Evolutionary conservation across 208 protist species (phyloP).

Genomic region (Wallacemonas sp.): DNA sequence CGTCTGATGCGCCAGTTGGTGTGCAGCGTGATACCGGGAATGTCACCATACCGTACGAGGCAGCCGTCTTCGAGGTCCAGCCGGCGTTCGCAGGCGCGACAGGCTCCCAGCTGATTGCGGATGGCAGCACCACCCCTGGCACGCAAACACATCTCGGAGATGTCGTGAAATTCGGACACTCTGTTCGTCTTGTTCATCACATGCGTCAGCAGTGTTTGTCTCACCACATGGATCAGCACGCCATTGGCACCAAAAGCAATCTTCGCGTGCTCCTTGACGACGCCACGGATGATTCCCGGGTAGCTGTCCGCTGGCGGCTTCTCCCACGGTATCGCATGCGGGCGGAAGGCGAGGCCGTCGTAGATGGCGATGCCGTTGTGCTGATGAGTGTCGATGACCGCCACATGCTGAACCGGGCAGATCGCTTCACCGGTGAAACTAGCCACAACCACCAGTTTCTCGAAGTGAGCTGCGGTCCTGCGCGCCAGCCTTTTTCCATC

Average conservation of each 20-base stretch:
- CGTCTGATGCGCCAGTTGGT: constrained; percentile 37
- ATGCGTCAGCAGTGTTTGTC: constrained; percentile 37
- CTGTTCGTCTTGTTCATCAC: constrained; percentile 44
- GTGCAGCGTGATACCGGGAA: constrained; percentile 25
- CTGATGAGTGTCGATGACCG: constrained; percentile 37
- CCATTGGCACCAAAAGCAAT: constrained; percentile 42
- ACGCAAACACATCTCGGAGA: constrained; percentile 16
- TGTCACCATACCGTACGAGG: constrained; percentile 27
- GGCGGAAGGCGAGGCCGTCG: constrained; percentile 54
- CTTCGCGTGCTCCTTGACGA: constrained; percentile 42
- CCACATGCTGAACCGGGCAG: constrained; percentile 35
- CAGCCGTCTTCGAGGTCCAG: constrained; percentile 37
- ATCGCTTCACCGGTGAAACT: constrained; percentile 24
- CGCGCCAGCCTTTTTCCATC: constrained; percentile 41
- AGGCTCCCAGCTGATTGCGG: background rate
- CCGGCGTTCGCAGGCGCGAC: constrained; percentile 25
- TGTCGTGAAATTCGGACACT: constrained; percentile 55
- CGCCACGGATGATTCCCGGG: constrained; percentile 4
- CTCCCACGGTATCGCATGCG: constrained; percentile 61
- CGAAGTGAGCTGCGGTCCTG: constrained; percentile 39
- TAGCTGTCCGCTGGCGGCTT: constrained; percentile 48
- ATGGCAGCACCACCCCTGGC: constrained; percentile 15
- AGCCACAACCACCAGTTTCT: constrained; percentile 22
- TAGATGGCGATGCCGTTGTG: constrained; percentile 44
- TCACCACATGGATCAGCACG: constrained; percentile 42